Base-by-base conservation (phyloP, 2,329 filamentous ascomycete species). In the Lachnellula cervina region DNA sequence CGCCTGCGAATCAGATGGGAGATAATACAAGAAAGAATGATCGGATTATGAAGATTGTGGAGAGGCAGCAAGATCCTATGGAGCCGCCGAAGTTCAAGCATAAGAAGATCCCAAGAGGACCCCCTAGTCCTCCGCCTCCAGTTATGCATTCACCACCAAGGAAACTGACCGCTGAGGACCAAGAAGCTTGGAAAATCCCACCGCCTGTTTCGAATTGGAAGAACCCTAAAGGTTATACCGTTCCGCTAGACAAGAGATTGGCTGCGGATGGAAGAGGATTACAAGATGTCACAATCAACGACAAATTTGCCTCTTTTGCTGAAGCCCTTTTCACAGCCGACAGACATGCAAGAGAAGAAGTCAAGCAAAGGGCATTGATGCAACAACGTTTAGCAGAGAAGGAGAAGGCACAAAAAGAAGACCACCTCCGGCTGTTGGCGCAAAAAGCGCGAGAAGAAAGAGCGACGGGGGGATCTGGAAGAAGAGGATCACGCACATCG, bases 81-180 rank as follows among this genome's bases (percentile, higher is more conserved):
- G 93, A 97, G 69, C 94, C 94, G 1, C 93, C 94, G 2, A 97
- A 97, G 69, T 97, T 97, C 77, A 97, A 97, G 74, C 90, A 97
- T 76, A 97, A 97, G 79, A 96, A 97, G 76, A 96, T 99, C 56
- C 93, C 93, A 9, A 83, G 90, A 65, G 92, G 93, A 37, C 92
- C 94, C 9, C 92, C 93, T 0, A 94, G 88, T 50, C 94, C 94
- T 3, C 94, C 94, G 1, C 90, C 94, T 16, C 94, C 94, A 2
- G 84, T 99, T 49, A 90, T 99, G 84, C 92, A 96, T 71, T 96
- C 90, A 2, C 94, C 94, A 14, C 92, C 94, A 0, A 80, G 94
- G 59, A 99, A 97, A 69, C 80, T 99, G 59, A 99, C 94, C 1
- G 94, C 93, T 5, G 92, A 96, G 71, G 94, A 99, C 66, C 93